Base-by-base conservation (phyloP, 2,329 filamentous ascomycete genomes). In the Didymella glomerata region DNA sequence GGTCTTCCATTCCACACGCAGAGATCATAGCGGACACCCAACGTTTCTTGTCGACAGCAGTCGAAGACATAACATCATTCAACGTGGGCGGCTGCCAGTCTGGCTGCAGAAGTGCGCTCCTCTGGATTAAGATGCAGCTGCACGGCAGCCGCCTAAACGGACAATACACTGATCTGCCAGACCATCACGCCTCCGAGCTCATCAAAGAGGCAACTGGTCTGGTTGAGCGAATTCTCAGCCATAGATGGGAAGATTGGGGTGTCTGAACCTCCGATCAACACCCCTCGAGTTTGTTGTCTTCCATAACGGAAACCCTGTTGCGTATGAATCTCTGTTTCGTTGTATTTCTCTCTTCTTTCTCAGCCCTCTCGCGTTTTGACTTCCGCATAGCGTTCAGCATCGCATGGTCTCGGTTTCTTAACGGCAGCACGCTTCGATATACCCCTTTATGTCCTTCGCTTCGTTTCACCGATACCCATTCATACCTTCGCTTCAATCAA, bases 81-180 rank as follows among this genome's bases (percentile, higher is more conserved):
- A 65, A 73, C 27, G 38, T 72, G 7, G 42, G 47, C 1, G 62
- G 68, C 16, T 72, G 70, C 57, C 70, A 75, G 48, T 64, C 65
- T 4, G 74, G 75, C 38, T 73, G 71, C 27, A 60, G 54, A 7
- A 72, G 69, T 18, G 47, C 76, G 24, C 62, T 76, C 13, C 68
- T 70, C 7, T 77, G 74, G 74, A 66, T 70, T 1, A 76, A 76
- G 52, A 68, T 73, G 47, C 62, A 67, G 2, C 54, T 76, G 1
- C 68, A 68, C 16, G 68, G 65, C 20, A 16, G 9, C 4, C 27
- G 25, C 14, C 8, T 16, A 4, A 65, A 60, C 34, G 62, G 25
- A 4, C 18, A 32, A 16, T 11, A 27, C 11, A 4, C 54, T 16
- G 45, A 63, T 18, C 51, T 62, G 11, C 27, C 56, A 4, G 64